Evolutionary conservation across 177 flowering plant genomes (phyloP).

Genomic region (Vitis hybrid): DNA sequence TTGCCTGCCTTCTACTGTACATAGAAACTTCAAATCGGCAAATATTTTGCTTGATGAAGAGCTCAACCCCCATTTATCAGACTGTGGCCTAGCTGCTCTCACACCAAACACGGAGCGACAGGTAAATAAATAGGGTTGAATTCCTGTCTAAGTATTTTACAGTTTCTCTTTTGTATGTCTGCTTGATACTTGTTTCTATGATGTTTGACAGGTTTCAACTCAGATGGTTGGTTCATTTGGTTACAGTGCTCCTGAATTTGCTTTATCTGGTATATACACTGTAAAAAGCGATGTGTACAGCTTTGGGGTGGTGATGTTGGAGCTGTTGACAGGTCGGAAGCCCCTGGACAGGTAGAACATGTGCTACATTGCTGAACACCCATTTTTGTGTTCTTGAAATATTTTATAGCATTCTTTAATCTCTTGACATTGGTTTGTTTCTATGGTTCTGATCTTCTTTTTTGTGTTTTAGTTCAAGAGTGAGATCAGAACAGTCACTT

Average conservation of each 20-base stretch:
- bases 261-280: conserved; percentile 88
- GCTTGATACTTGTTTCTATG: not conserved
- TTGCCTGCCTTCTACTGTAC: conserved; percentile 91
- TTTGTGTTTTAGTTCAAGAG: conserved; percentile 61
- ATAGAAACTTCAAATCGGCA: conserved; percentile 95
- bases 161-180: not conserved
- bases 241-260: conserved; percentile 97
- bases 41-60: conserved; percentile 93
- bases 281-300: conserved; percentile 98
- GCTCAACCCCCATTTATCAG: conserved; percentile 90
- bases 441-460: not conserved
- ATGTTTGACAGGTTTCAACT: conserved; percentile 62
- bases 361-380: not conserved
- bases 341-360: conserved; percentile 82
- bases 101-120: conserved; percentile 87
- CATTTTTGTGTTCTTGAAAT: conserved; percentile 1
- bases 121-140: conserved; percentile 34
- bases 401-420: not conserved
- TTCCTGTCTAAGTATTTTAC: not conserved
- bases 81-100: conserved; percentile 89
- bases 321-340: conserved; percentile 89
- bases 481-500: conserved; percentile 86
- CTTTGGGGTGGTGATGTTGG: conserved; percentile 98
- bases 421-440: conserved; percentile 14
- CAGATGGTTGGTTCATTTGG: conserved; percentile 95